Base-by-base conservation (phyloP, 768 basidiomycete genomes). In the Strobilomyces dryophilus region DNA sequence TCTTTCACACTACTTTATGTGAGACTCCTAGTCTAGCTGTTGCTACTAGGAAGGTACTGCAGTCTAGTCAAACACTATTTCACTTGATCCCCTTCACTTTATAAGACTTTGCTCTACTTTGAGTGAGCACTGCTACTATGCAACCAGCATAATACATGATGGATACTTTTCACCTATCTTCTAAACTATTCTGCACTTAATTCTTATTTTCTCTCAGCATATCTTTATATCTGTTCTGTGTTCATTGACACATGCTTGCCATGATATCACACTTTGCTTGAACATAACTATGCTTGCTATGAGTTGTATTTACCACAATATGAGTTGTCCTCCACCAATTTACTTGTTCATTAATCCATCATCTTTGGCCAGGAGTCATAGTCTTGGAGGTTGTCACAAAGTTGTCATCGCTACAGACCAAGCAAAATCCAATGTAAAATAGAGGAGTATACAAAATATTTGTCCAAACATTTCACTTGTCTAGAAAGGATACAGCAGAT, bases 181-280 rank as follows among this genome's bases (percentile, higher is more conserved):
- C 45, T 61, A 58, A 1, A 47, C 26, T 67, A 64, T 18, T 18
- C 17, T 52, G 42, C 42, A 45, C 47, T 15, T 67, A 67, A 68
- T 64, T 36, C 8, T 46, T 31, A 41, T 42, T 29, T 2, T 17
- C 31, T 20, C 39, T 17, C 27, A 51, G 34, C 46, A 46, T 52
- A 27, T 24, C 45, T 40, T 12, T 37, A 27, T 21, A 29, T 20
- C n/a, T 17, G 1, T 20, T 37, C 29, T 11, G 10, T 5, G 15
- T 35, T 27, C 41, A 26, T 42, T 18, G 18, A 43, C 18, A 15
- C 17, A 18, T 32, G 21, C 46, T 51, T 37, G 34, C 27, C 10
- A 26, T 32, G 39, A 47, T 32, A 17, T 39, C 42, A 45, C 32
- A n/a, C 45, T 27, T 50, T 35, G 17, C 14, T 49, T n/a, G 9